phyloP scores from a whole-genome alignment of 805 yeast species.

The Kluyveromyces nonfermentans region DNA sequence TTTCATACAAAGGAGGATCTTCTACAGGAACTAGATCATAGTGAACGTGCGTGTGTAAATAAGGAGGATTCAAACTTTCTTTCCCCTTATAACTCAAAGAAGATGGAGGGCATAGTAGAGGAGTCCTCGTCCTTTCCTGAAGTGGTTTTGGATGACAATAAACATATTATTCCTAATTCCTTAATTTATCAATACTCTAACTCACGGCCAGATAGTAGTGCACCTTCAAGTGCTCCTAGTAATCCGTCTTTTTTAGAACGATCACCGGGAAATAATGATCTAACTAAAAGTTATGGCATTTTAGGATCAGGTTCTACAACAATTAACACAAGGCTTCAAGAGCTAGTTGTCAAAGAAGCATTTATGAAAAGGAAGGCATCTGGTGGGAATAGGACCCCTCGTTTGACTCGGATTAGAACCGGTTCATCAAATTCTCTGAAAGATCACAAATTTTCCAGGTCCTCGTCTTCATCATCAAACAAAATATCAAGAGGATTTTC shows the following conservation, averaged over 20 bases:
- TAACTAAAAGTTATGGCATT: neutral
- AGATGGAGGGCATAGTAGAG: slow-evolving; percentile 13
- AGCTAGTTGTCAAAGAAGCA: slow-evolving; percentile 62
- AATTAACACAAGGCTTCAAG: slow-evolving; percentile 62
- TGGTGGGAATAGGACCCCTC: neutral
- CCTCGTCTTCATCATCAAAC: slow-evolving; percentile 4
- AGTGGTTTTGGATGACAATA: slow-evolving; percentile 86
- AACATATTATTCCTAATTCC: slow-evolving; percentile 82
- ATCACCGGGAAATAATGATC: slow-evolving; percentile 1
- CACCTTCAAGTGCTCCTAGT: slow-evolving; percentile 28
- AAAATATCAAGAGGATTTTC: neutral
- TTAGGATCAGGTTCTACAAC: slow-evolving; percentile 41
- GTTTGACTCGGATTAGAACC: neutral
- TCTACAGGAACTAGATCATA: slow-evolving; percentile 8
- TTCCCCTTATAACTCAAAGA: neutral
- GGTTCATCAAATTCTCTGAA: slow-evolving; percentile 5
- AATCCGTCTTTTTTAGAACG: slow-evolving; percentile 16
- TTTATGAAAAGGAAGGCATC: slow-evolving; percentile 39
- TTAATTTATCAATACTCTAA: slow-evolving; percentile 53
- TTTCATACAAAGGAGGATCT: slow-evolving; percentile 27
- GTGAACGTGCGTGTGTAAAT: slow-evolving; percentile 13
- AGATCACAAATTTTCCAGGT: slow-evolving; percentile 1
- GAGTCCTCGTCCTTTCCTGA: slow-evolving; percentile 47
- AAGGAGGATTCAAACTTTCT: neutral
- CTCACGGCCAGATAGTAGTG: slow-evolving; percentile 33